Percentiles rank a stretch among this genome's conserved stretches.
Evolutionary conservation across 2,329 filamentous ascomycete genomes (phyloP).

Genomic region (Trichoderma cornu-damae): DNA sequence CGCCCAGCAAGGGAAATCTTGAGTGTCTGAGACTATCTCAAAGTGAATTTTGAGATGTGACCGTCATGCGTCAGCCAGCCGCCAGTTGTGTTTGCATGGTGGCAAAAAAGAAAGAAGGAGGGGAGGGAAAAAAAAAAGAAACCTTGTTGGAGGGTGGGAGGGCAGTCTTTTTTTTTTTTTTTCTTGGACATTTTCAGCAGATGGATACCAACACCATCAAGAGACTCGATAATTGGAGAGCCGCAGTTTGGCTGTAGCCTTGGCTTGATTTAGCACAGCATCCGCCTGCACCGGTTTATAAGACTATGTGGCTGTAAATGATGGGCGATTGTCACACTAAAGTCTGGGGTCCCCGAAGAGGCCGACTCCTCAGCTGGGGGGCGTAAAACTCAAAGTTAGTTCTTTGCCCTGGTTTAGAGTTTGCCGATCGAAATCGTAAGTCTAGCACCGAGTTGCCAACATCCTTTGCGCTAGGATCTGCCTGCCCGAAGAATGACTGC

Average conservation of each 20-base stretch:
- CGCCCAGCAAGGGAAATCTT: conserved; percentile 1
- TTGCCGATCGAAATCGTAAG: conserved; percentile 24
- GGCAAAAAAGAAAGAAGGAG: neutral
- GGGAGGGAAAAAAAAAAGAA: neutral
- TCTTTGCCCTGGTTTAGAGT: conserved; percentile 6
- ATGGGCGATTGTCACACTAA: neutral
- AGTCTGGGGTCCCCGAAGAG: neutral
- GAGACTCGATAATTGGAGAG: neutral
- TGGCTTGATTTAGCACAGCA: neutral
- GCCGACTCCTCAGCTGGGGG: neutral
- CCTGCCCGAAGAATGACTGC: conserved; percentile 21
- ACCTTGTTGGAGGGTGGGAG: neutral
- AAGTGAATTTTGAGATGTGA: conserved; percentile 8
- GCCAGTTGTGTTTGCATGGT: neutral
- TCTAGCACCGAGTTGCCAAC: conserved; percentile 19
- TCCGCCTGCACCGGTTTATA: neutral
- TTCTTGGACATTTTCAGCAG: neutral
- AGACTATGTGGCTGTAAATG: neutral
- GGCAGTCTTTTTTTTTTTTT: neutral
- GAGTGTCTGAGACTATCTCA: conserved; percentile 2
- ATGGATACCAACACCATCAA: neutral
- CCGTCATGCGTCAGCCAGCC: neutral
- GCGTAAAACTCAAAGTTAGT: too few species aligned
- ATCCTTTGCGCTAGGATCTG: conserved; percentile 19
- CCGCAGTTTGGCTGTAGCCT: neutral